Evolutionary conservation across 352 stramenopile genomes (phyloP), one percentile per base, ranked within the genome.

Genomic region (Salisapilia sapeloensis): DNA sequence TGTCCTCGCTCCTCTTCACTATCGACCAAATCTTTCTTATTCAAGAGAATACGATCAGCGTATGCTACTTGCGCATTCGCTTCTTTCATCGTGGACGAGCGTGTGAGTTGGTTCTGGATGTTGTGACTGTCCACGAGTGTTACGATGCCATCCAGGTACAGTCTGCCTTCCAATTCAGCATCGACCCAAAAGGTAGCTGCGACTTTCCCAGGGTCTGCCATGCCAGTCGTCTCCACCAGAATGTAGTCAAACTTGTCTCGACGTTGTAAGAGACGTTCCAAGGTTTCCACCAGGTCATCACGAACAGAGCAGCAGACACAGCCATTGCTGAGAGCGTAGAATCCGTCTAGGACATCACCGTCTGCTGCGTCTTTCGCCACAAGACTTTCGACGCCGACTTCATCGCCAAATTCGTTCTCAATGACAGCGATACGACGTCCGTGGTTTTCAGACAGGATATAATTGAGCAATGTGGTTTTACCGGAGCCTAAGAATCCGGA

Each of bases 401-500:
- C 77, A 31, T 95, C 85, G 21, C 94, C 95, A 51, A 99, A 98
- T 52, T 99, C 95, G 61, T 99, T 99, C 56, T 98, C 93, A 47
- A 98, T 97, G 19, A 99, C 92, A 1, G 93, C 91, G 36, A 98
- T 92, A 42, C 86, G 90, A 55, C 90, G 93, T 11, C 86, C 90
- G 41, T 97, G 90, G 4, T 44, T 40, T 17, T 78, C 84, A 11
- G 69, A 82, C 18, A 99, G 50, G 29, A 99, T 97, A 46, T 95
- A 85, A 55, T 97, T 93, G n/a, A 99, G 69, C 16, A 99, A 60
- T 14, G 93, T 98, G 21, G 94, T 98, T 58, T 99, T 98, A 12
- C 94, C 94, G 4, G 72, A 83, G 8, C 92, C 92, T 5, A 97
- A 48, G 46, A 96, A 97, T 23, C 93, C 93, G 20, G 93, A 97